phyloP scores from a whole-genome alignment of 225 moss, liverwort and hornwort species.

The Bryum argenteum region DNA sequence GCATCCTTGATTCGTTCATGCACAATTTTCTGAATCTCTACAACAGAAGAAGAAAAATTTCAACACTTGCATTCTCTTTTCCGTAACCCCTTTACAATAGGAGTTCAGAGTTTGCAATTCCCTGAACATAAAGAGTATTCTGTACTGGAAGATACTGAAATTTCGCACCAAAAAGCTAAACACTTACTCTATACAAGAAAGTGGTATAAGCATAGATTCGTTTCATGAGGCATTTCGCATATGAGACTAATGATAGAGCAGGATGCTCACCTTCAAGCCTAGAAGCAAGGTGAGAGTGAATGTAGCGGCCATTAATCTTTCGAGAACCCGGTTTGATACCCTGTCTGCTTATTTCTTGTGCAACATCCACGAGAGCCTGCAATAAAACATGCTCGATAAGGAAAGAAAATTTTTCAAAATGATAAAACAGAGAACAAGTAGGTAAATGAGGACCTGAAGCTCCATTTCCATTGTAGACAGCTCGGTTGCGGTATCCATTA shows the following conservation, averaged over 20 bases:
- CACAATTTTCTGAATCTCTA: slow-evolving; percentile 47
- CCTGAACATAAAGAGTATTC: neutral
- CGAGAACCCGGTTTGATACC: slow-evolving; percentile 55
- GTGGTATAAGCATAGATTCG: neutral
- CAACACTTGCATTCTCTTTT: too few species aligned
- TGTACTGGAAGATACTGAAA: too few species aligned
- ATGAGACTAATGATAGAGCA: neutral
- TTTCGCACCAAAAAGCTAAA: too few species aligned
- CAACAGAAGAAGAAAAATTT: neutral
- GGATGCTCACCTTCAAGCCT: slow-evolving; percentile 49
- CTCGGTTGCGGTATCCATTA: slow-evolving; percentile 43
- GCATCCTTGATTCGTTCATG: slow-evolving; percentile 46
- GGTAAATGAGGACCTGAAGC: slow-evolving; percentile 40
- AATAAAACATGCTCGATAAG: neutral
- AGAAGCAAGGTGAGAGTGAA: slow-evolving; percentile 53
- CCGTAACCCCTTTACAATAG: too few species aligned
- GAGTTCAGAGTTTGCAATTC: slow-evolving; percentile 19
- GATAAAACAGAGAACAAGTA: neutral
- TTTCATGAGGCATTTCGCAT: neutral
- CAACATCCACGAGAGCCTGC: slow-evolving; percentile 47
- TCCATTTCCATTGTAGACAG: slow-evolving; percentile 58
- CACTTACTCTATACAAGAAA: neutral
- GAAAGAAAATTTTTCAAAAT: neutral
- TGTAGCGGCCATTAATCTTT: slow-evolving; percentile 60
- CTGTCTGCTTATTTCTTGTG: slow-evolving; percentile 54